These are phyloP conservation scores for Eucalyptus dawsonii DNA, from an alignment of 345 rosid genomes.

Conservation along the genomic window DNA sequence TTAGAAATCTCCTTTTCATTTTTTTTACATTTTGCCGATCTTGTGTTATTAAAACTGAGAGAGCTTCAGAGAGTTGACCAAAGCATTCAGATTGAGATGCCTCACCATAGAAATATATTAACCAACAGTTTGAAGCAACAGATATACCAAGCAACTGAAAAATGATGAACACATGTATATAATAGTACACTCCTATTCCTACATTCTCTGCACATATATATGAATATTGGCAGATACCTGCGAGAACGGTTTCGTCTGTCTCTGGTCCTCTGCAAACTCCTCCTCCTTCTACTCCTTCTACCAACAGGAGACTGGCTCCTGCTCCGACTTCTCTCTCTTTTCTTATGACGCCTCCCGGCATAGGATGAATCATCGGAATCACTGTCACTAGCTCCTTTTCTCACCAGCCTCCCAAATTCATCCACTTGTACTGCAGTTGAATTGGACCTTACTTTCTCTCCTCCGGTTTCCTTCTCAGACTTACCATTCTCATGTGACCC, in stretches of 20 bases:
- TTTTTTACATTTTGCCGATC: background rate
- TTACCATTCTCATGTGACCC: background rate
- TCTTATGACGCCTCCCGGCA: constrained; percentile 5
- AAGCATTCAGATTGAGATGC: background rate
- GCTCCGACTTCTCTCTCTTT: constrained; percentile 22
- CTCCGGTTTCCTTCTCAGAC: constrained; percentile 7
- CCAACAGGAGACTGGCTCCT: constrained; percentile 26
- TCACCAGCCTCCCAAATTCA: constrained; percentile 45
- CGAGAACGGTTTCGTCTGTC: constrained; percentile 36
- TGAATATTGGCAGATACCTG: constrained; percentile 20
- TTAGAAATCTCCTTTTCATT: background rate
- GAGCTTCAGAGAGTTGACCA: background rate
- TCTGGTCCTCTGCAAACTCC: constrained; percentile 21
- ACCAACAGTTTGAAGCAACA: background rate
- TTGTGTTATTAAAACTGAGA: background rate
- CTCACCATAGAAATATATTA: background rate
- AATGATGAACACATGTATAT: background rate
- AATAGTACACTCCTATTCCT: background rate
- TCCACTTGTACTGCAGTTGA: constrained; percentile 28
- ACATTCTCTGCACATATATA: background rate
- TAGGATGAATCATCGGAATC: constrained; percentile 34
- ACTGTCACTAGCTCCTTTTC: constrained; percentile 45
- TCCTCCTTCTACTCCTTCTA: constrained; percentile 33
- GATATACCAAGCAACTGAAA: background rate
- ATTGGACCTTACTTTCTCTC: constrained; percentile 4